Base-by-base conservation (phyloP, 306 rosid genomes). In the Spatholobus suberectus region DNA sequence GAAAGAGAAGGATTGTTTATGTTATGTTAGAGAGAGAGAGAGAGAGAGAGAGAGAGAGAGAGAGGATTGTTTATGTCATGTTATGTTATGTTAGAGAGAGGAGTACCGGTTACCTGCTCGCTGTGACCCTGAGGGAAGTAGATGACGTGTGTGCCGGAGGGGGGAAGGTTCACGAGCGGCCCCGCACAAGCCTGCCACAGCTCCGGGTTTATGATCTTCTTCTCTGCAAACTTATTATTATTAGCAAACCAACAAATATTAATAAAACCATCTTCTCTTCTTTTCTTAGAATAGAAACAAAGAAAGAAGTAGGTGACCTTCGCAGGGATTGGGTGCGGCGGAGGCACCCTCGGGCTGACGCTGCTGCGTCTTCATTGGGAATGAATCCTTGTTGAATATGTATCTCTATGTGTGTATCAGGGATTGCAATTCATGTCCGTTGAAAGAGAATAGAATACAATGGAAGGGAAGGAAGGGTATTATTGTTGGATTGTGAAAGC, bases 101-200 rank as follows among this genome's bases (percentile, higher is more conserved):
- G n/a, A n/a, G n/a, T n/a, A n/a, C n/a, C 32, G 32, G 1, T 29
- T 29, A 43, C 76, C 89, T 95, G 99, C 69, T 95, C 98, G 70
- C 93, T 90, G 87, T 95, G 99, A 1, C 99, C 99, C 69, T 95
- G 99, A 62, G 99, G 98, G 81, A 95, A 95, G 90, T 95, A 95
- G 43, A 93, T 82, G 7, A 95, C 98, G 84, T 93, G 98, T 38
- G 94, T 93, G 73, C 92, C 97, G 2, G 96, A 89, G 59, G 90
- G 90, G 15, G 99, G 99, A 70, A 95, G 87, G 85, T 90, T 93
- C 34, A 87, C 98, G 79, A 95, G 90, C 8, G 99, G 98, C 62
- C 99, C 99, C 24, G 99, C 98, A 85, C 99, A 95, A 34, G 98
- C 97, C 83, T 95, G 99, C 99, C 99, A 95, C 9, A 95, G 88